phyloP scores from a whole-genome alignment of 2,329 filamentous ascomycete species.

The Pseudodiploospora longispora region DNA sequence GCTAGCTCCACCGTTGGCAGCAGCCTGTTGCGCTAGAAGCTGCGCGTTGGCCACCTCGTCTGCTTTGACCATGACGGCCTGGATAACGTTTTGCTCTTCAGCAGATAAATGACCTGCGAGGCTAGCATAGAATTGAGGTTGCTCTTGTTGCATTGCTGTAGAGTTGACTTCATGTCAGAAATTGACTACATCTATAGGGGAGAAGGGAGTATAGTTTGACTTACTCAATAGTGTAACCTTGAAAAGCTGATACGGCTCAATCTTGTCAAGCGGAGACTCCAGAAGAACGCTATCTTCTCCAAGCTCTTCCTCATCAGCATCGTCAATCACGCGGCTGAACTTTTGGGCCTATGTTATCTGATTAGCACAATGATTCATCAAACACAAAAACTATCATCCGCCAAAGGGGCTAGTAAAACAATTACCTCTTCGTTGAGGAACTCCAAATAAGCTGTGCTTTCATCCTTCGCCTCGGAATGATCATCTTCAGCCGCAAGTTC shows the following conservation, averaged over 20 bases:
- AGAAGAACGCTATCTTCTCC: conserved; percentile 88
- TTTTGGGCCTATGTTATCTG: conserved; percentile 60
- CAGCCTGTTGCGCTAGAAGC: conserved; percentile 15
- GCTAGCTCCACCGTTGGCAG: conserved; percentile 8
- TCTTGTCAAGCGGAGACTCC: conserved; percentile 88
- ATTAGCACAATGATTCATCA: neutral
- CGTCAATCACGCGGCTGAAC: conserved; percentile 61
- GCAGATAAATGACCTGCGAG: conserved; percentile 70
- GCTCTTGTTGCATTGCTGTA: conserved; percentile 77
- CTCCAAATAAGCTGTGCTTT: conserved; percentile 89
- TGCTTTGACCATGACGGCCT: conserved; percentile 63
- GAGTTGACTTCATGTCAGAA: conserved; percentile 18
- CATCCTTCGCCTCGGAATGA: conserved; percentile 65
- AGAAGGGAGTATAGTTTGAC: conserved; percentile 27
- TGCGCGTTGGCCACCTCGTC: conserved; percentile 31
- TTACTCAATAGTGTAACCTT: conserved; percentile 72
- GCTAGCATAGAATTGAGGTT: conserved; percentile 78
- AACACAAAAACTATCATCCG: neutral
- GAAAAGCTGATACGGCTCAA: conserved; percentile 91
- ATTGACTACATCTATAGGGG: neutral
- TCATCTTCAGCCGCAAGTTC: conserved; percentile 62
- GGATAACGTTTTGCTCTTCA: conserved; percentile 75
- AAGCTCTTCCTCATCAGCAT: conserved; percentile 76
- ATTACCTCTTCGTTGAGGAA: conserved; percentile 86
- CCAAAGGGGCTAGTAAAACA: neutral